Evolutionary conservation across 2,329 filamentous ascomycete species (phyloP).

Genomic region (Colletotrichum cordylinicola): DNA sequence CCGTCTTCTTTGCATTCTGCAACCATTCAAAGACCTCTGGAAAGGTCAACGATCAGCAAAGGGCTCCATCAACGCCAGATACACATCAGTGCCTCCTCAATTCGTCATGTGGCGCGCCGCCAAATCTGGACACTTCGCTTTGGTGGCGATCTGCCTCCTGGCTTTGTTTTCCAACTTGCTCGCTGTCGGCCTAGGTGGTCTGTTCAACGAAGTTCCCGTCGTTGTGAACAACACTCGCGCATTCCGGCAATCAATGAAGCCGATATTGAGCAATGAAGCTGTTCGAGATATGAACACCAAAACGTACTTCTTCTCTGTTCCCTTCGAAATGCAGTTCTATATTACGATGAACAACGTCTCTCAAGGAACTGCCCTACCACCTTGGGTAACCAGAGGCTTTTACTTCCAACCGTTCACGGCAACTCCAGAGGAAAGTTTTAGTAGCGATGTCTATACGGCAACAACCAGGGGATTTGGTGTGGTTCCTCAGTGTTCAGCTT

Average conservation of each 20-base stretch:
- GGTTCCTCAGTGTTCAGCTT: too few species aligned
- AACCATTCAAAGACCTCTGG: slow-evolving; percentile 58
- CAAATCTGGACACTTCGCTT: slow-evolving; percentile 46
- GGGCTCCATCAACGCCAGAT: slow-evolving; percentile 48
- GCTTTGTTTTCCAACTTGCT: slow-evolving; percentile 58
- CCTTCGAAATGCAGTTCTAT: slow-evolving; percentile 35
- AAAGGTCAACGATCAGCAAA: slow-evolving; percentile 36
- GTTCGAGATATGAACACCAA: too few species aligned
- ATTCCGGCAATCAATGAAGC: slow-evolving; percentile 13
- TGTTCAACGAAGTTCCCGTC: slow-evolving; percentile 48
- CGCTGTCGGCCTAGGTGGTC: slow-evolving; percentile 53
- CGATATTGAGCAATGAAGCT: slow-evolving; percentile 27
- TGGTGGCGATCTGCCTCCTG: slow-evolving; percentile 52
- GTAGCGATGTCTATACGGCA: too few species aligned
- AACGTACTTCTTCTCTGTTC: too few species aligned
- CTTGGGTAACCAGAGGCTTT: slow-evolving; percentile 52
- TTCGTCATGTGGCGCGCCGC: slow-evolving; percentile 52
- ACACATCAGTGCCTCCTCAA: slow-evolving; percentile 62
- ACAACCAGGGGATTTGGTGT: too few species aligned
- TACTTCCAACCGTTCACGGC: slow-evolving; percentile 57
- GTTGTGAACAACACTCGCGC: slow-evolving; percentile 3
- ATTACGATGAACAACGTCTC: slow-evolving; percentile 51
- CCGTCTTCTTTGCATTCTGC: slow-evolving; percentile 55
- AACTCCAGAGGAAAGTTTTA: too few species aligned
- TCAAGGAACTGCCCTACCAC: slow-evolving; percentile 44